Base-by-base conservation (phyloP, 768 basidiomycete species). In the Guyanaporus albipodus region DNA sequence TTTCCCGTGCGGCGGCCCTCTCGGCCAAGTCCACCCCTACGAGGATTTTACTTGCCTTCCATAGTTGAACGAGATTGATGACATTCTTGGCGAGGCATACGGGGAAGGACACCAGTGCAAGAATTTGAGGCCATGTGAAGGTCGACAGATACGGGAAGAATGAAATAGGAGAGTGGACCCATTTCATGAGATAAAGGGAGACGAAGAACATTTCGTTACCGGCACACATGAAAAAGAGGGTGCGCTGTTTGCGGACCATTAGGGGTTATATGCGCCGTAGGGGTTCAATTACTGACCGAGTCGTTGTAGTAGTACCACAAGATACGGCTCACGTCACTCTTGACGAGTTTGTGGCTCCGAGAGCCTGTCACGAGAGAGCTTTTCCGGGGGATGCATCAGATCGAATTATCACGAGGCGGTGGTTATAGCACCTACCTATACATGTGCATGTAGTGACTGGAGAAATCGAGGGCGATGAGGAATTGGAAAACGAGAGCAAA, bases 381-480 rank as follows among this genome's bases (percentile, higher is more conserved):
- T 48, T 15, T 17, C 15, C 21, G 31, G 18, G 15, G 36, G n/a
- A 23, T 38, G 19, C 1, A 43, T 65, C 39, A 58, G 48, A 37
- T 12, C 26, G 8, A 10, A 12, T 10, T 8, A 12, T 11, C 22
- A 29, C 6, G 10, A 17, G 19, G 8, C 18, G 24, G 22, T 28
- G 27, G 11, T 6, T 6, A 28, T 6, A 32, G 31, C 17, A 19
- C 39, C 56, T 58, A 94, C 95, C 95, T 96, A 68, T 97, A 96
- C 96, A 98, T 99, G 67, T 98, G 96, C 82, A 98, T 97, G 70
- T 98, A 98, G 69, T 98, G 96, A 56, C 91, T 95, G 58, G 88
- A 86, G 66, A 99, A 99, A 67, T 99, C 96, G 47, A 99, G 80
- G 1, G 94, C 82, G 68, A 99, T 99, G 51, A 99, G 80, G 71